Percentiles rank a stretch among this genome's conserved stretches.
Evolutionary conservation across 1,284 basidiomycete species (phyloP).

Genomic region (Puccinia triticina): DNA sequence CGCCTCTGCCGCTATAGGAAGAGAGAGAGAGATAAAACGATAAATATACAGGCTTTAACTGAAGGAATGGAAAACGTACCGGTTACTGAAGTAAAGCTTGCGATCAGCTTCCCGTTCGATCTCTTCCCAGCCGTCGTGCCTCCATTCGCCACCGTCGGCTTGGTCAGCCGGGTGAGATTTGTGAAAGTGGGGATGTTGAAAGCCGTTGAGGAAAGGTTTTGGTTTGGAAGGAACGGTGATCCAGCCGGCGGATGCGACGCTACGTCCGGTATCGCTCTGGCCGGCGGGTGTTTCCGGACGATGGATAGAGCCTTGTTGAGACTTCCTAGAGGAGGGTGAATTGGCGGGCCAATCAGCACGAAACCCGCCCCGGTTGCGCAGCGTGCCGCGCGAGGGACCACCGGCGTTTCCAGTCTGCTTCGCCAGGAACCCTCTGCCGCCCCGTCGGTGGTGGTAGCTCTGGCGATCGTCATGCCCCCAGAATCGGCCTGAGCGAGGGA

Average conservation of each 20-base stretch:
- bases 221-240: constrained; percentile 46
- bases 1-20: not conserved
- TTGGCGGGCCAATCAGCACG: constrained; percentile 27
- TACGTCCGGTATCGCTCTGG: constrained; percentile 35
- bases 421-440: constrained; percentile 9
- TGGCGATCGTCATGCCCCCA: constrained; percentile 48
- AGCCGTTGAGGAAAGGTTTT: constrained; percentile 20
- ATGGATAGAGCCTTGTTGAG: not conserved
- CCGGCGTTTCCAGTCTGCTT: not conserved
- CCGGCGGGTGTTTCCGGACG: constrained; percentile 40
- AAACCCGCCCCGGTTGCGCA: constrained; percentile 22
- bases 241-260: constrained; percentile 35
- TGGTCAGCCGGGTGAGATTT: not conserved
- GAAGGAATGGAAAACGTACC: constrained; percentile 18
- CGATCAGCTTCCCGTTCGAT: constrained; percentile 44
- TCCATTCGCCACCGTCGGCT: constrained; percentile 34
- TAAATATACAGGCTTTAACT: not conserved
- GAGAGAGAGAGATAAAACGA: not conserved
- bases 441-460: constrained; percentile 21
- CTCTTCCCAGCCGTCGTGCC: constrained; percentile 50
- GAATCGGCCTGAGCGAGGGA: constrained; percentile 43
- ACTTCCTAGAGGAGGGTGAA: constrained; percentile 4
- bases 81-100: constrained; percentile 17
- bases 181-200: not conserved
- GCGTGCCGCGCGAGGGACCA: not conserved